These are phyloP conservation scores for Metschnikowia cerradonensis DNA, from an alignment of 805 yeast genomes.

Conservation along the genomic window DNA sequence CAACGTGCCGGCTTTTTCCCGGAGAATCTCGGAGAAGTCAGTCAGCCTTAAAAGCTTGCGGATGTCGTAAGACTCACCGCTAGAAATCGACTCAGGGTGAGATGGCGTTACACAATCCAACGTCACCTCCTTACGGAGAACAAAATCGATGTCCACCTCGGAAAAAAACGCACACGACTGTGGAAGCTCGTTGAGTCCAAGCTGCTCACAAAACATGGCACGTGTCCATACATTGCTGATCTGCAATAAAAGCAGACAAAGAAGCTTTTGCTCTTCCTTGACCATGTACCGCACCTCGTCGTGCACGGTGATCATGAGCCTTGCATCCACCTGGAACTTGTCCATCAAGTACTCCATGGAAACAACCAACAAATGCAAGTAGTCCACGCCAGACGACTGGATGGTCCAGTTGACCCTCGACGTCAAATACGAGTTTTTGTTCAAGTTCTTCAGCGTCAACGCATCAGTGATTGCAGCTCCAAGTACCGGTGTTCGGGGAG, in stretches of 20 bases:
- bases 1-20: conserved; percentile 8
- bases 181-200: conserved; percentile 86
- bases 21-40: conserved; percentile 10
- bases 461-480: conserved; percentile 95
- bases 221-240: conserved; percentile 93
- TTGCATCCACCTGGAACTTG: conserved; percentile 62
- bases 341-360: conserved; percentile 81
- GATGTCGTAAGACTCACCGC: conserved; percentile 77
- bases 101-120: conserved; percentile 91
- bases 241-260: conserved; percentile 80
- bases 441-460: conserved; percentile 58
- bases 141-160: conserved; percentile 84
- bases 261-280: conserved; percentile 66
- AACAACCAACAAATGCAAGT: conserved; percentile 76
- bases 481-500: conserved; percentile 84
- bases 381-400: conserved; percentile 97
- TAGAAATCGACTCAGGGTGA: conserved; percentile 56
- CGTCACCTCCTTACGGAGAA: conserved; percentile 88
- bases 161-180: conserved; percentile 95
- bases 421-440: conserved; percentile 67
- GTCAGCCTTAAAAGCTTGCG: conserved; percentile 41
- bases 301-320: conserved; percentile 85
- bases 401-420: conserved; percentile 97
- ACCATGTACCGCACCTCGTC: conserved; percentile 88
- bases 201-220: conserved; percentile 88